Base-by-base conservation (phyloP, 768 basidiomycete species). In the Porphyrellus cyaneotinctus region DNA sequence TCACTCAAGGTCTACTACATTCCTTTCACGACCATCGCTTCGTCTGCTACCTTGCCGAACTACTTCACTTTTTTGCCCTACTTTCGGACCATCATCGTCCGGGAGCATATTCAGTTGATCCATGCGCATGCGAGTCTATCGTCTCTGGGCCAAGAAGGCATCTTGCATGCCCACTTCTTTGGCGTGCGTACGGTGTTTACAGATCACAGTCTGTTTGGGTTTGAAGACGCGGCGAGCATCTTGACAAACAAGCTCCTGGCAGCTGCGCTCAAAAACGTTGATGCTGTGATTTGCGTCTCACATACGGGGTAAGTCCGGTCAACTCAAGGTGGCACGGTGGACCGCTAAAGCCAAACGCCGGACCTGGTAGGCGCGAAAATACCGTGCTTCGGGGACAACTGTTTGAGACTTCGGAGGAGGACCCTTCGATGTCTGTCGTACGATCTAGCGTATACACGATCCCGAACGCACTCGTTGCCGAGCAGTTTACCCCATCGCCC, bases 221-320 rank as follows among this genome's bases (percentile, higher is more conserved):
- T 99, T 64, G 95, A 91, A 30, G 95, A 97, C 64, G 95, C 97
- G 15, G 95, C 94, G 1, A 94, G 95, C 59, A 95, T 99, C 36
- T 75, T 97, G 58, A 97, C 97, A 6, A 99, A 99, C 74, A 99
- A 99, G 68, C 79, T 99, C 31, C 75, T 98, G 36, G 88, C 83
- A 12, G 93, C 82, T 5, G 86, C 89, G 2, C 73, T 99, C 63
- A 81, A 85, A 54, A 94, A 95, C 65, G 91, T 95, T 0, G 95
- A 98, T 60, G 92, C 87, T 0, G 91, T 90, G 1, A 94, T 98
- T 23, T 97, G 94, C 60, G 97, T 98, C 43, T 95, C 93, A 9
- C 89, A 98, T 70, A 97, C 95, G 0, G 93, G 95, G 95, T 92
- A 64, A 48, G 83, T 64, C 23, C 5, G 13, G 14, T 28, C 1